These are phyloP conservation scores for Tricholoma sp. DNA, from an alignment of 768 basidiomycete species.

Conservation along the genomic window DNA sequence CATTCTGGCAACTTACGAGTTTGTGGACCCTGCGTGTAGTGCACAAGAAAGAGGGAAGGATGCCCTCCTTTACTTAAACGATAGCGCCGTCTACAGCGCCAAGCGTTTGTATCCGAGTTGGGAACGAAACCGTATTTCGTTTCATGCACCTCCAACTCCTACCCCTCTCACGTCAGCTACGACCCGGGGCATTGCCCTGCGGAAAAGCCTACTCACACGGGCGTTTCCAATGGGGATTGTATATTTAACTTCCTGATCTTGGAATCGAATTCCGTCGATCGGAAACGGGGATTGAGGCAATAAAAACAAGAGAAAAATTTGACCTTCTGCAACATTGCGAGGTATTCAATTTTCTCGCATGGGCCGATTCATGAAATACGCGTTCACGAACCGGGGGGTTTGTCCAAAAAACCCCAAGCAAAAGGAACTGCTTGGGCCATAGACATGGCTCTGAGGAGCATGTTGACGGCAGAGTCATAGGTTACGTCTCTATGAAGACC, in stretches of 20 bases:
- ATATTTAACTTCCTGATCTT: conserved; percentile 65
- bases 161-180: conserved; percentile 2
- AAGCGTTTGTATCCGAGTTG: conserved; percentile 56
- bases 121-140: conserved; percentile 77
- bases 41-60: conserved; percentile 66
- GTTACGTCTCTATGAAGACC: conserved; percentile 50
- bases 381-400: conserved; percentile 54
- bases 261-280: conserved; percentile 71
- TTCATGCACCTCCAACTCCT: conserved; percentile 80
- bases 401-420: conserved; percentile 72
- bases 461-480: conserved; percentile 51
- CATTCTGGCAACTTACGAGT: conserved; percentile 43
- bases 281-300: conserved; percentile 58
- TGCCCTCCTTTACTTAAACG: conserved; percentile 71
- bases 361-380: not conserved
- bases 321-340: conserved; percentile 44
- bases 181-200: conserved; percentile 1
- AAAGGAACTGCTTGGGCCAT: conserved; percentile 60
- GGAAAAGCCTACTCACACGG: conserved; percentile 42
- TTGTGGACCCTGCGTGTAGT: conserved; percentile 64
- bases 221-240: conserved; percentile 42
- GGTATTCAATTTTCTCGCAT: not conserved
- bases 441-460: conserved; percentile 56
- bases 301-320: conserved; percentile 62
- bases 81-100: conserved; percentile 64